phyloP scores from a whole-genome alignment of 2,329 filamentous ascomycete genomes.

The Phoma sp. region DNA sequence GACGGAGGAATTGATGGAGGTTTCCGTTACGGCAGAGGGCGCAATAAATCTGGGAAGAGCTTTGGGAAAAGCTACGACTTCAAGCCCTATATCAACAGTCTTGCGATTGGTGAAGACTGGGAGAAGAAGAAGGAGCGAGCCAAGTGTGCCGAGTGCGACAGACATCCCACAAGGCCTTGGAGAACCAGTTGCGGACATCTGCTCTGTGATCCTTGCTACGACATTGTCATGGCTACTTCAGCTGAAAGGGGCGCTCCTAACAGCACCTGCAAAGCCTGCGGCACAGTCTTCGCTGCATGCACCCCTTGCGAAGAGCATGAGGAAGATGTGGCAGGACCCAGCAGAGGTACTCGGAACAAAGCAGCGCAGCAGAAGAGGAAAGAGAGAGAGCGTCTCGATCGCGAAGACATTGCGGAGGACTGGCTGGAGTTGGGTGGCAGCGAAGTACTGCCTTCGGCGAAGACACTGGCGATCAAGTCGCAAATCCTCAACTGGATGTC shows the following conservation, averaged over 20 bases:
- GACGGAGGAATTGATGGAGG: background rate
- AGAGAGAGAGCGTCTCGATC: slow-evolving; percentile 18
- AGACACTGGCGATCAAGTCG: slow-evolving; percentile 54
- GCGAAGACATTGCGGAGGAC: slow-evolving; percentile 41
- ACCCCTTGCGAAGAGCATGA: slow-evolving; percentile 31
- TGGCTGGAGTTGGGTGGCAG: slow-evolving; percentile 49
- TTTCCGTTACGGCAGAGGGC: background rate
- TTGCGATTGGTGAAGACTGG: slow-evolving; percentile 42
- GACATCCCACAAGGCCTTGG: slow-evolving; percentile 47
- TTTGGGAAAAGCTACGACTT: slow-evolving; percentile 52
- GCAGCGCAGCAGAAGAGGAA: slow-evolving; percentile 22
- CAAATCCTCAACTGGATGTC: slow-evolving; percentile 54
- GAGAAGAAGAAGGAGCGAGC: slow-evolving; percentile 50
- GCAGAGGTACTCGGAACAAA: slow-evolving; percentile 23
- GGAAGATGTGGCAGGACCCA: slow-evolving; percentile 6
- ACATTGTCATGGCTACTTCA: slow-evolving; percentile 42
- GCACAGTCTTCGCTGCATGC: slow-evolving; percentile 13
- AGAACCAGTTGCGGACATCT: slow-evolving; percentile 62
- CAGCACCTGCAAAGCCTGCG: slow-evolving; percentile 44
- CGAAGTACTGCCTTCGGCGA: slow-evolving; percentile 51
- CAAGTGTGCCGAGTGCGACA: slow-evolving; percentile 53
- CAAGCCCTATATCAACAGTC: slow-evolving; percentile 47
- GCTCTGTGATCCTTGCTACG: slow-evolving; percentile 59
- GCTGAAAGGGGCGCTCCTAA: slow-evolving; percentile 22
- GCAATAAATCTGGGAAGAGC: slow-evolving; percentile 26